Evolutionary conservation across 257 asterid species (phyloP), one percentile per base, ranked within the genome.

Genomic region (Striga asiatica): DNA sequence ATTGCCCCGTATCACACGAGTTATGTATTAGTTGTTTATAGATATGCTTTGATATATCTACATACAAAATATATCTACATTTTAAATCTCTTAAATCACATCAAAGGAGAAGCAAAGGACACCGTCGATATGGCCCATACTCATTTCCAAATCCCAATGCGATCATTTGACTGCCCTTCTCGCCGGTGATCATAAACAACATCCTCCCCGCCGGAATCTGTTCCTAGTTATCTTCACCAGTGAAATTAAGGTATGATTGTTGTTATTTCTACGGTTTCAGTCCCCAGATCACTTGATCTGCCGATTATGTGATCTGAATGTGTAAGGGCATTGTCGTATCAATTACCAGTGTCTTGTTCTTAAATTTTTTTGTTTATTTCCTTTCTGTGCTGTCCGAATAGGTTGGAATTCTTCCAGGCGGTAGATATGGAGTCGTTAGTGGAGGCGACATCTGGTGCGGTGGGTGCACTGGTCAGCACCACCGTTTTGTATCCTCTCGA

Each of bases 401-500:
- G 65, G 69, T 55, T 39, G 50, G 31, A 27, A 34, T 54, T 54
- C 16, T 19, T 43, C 64, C 50, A 54, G 81, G 88, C 80, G 52
- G 54, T 56, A 32, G 78, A 74, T 71, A 57, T 86, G 86, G 98
- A 89, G 66, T 83, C 96, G 38, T n/a, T 83, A 55, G 85, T 77
- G 49, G 98, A 89, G 75, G 98, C 98, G 64, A 70, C 95, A n/a
- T 79, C 98, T 5, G 98, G 96, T 58, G 96, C 98, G 50, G 60
- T 89, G 27, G 98, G 98, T 60, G 75, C 98, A 22, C 82, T 89
- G 58, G 81, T 83, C 28, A 89, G 98, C 74, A 89, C 91, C 69
- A 83, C 96, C 69, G 41, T 89, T 49, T 57, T 89, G 68, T 89
- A 89, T 64, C 98, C 98, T 43, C 74, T 89, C 27, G 98, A 89